Conservation (phyloP, 2,329 filamentous ascomycete genomes). For the Pseudonectria foliicola region DNA sequence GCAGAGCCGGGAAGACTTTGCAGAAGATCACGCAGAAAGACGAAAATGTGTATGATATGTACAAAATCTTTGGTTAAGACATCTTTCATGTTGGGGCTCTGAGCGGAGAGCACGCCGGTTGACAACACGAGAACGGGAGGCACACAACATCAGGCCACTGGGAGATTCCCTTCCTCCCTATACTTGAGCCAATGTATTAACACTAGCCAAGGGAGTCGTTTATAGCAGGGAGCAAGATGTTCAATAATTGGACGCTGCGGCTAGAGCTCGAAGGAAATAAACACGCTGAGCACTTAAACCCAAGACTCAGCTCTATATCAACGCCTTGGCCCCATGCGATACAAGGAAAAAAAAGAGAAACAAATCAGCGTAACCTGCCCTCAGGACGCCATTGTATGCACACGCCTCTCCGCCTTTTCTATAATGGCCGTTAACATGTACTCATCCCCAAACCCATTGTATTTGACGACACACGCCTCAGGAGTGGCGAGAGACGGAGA, state of each 20-base stretch:
- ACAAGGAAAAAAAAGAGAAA: too few relatives aligned
- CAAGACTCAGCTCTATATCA: constrained; percentile 16
- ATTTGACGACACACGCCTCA: constrained; percentile 3
- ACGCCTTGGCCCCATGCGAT: constrained; percentile 12
- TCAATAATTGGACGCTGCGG: too few relatives aligned
- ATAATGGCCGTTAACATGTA: too few relatives aligned
- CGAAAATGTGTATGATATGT: constrained; percentile 21
- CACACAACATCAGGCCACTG: not conserved
- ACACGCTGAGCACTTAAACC: constrained; percentile 14
- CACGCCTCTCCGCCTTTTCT: constrained; percentile 5
- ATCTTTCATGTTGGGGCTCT: constrained; percentile 5
- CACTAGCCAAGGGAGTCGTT: not conserved
- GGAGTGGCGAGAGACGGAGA: constrained; percentile 63
- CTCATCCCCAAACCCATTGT: too few relatives aligned
- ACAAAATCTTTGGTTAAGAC: constrained; percentile 19
- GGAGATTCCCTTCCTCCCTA: too few relatives aligned
- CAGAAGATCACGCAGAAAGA: too few relatives aligned
- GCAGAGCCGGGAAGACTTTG: not conserved
- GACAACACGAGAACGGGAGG: not conserved
- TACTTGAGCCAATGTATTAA: constrained; percentile 1
- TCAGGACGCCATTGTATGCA: constrained; percentile 15
- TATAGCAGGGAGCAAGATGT: not conserved
- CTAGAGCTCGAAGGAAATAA: constrained; percentile 3
- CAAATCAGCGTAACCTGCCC: constrained; percentile 10
- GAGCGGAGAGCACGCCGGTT: not conserved